Percentiles rank a stretch among this genome's conserved stretches.
These are phyloP conservation scores for Albifimbria verrucaria DNA, from an alignment of 2,329 filamentous ascomycete species.

Conservation along the genomic window DNA sequence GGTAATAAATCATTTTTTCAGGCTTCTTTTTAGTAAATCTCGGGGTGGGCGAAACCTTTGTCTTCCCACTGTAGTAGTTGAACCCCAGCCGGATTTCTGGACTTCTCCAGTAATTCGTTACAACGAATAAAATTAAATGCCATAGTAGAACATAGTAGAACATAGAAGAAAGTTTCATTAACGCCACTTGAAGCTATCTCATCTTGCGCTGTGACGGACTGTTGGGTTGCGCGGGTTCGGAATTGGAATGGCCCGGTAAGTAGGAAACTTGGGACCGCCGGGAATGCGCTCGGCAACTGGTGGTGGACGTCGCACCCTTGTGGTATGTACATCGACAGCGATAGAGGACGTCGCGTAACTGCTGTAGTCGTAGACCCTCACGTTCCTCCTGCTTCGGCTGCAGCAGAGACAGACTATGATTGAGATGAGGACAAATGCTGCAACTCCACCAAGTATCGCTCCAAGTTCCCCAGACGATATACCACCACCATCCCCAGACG, in stretches of 20 bases:
- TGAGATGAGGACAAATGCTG: conserved; percentile 32
- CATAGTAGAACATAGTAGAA: too few relatives aligned
- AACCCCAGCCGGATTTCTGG: too few relatives aligned
- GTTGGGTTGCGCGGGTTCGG: conserved; percentile 21
- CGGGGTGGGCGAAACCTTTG: too few relatives aligned
- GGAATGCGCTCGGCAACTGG: conserved; percentile 24
- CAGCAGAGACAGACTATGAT: conserved; percentile 30
- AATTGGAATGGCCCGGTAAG: conserved; percentile 29
- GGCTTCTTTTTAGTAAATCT: too few relatives aligned
- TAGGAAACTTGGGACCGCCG: conserved; percentile 29
- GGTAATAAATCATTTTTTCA: too few relatives aligned
- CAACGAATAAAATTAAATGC: too few relatives aligned
- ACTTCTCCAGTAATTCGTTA: too few relatives aligned
- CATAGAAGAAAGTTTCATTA: too few relatives aligned
- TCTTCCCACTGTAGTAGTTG: too few relatives aligned
- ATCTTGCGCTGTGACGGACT: not conserved
- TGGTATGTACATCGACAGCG: not conserved
- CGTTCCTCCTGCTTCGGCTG: conserved; percentile 9
- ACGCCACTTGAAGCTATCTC: too few relatives aligned
- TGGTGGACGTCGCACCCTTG: conserved; percentile 8
- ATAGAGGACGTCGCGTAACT: not conserved
- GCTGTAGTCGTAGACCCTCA: not conserved
- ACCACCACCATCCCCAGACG: conserved; percentile 14
- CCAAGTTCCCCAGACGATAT: conserved; percentile 35
- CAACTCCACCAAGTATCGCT: conserved; percentile 36